phyloP scores from a whole-genome alignment of 441 rosid species.

The Bruguiera hainesii region DNA sequence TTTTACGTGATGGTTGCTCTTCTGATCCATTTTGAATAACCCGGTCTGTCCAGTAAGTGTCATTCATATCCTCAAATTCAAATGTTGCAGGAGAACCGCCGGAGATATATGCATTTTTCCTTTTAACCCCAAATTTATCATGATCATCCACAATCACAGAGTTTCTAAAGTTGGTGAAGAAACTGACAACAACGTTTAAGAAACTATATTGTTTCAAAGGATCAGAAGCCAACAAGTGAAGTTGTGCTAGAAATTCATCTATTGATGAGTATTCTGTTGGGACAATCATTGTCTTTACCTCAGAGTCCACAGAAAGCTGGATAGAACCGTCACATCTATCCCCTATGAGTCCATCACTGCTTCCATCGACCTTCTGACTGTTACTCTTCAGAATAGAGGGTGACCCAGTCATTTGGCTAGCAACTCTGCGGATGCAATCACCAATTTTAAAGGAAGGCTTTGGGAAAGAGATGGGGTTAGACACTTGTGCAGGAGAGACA shows the following conservation, averaged over 20 bases:
- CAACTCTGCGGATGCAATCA: slow-evolving; percentile 85
- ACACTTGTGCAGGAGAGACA: slow-evolving; percentile 57
- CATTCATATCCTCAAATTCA: slow-evolving; percentile 91
- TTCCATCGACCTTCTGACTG: slow-evolving; percentile 35
- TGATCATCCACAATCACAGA: slow-evolving; percentile 39
- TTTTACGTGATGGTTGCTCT: slow-evolving; percentile 55
- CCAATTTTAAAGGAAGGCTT: slow-evolving; percentile 90
- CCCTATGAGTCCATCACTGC: slow-evolving; percentile 24
- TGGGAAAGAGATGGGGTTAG: slow-evolving; percentile 28
- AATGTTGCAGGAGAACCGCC: slow-evolving; percentile 59
- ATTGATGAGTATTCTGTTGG: slow-evolving; percentile 52
- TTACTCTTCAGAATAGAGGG: slow-evolving; percentile 53
- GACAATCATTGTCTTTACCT: slow-evolving; percentile 25
- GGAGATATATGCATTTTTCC: slow-evolving; percentile 31
- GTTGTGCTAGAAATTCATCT: slow-evolving; percentile 63
- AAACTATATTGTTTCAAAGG: slow-evolving; percentile 46
- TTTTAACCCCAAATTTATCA: slow-evolving; percentile 45
- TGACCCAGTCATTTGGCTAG: slow-evolving; percentile 84
- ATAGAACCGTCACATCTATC: slow-evolving; percentile 39
- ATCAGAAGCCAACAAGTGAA: slow-evolving; percentile 59
- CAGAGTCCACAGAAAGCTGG: slow-evolving; percentile 37
- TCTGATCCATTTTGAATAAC: slow-evolving; percentile 82
- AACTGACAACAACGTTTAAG: slow-evolving; percentile 41
- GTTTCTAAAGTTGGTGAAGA: slow-evolving; percentile 82
- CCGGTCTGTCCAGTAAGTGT: slow-evolving; percentile 95